Conservation (phyloP, 1,284 basidiomycete genomes). For the Irpex sp. region DNA sequence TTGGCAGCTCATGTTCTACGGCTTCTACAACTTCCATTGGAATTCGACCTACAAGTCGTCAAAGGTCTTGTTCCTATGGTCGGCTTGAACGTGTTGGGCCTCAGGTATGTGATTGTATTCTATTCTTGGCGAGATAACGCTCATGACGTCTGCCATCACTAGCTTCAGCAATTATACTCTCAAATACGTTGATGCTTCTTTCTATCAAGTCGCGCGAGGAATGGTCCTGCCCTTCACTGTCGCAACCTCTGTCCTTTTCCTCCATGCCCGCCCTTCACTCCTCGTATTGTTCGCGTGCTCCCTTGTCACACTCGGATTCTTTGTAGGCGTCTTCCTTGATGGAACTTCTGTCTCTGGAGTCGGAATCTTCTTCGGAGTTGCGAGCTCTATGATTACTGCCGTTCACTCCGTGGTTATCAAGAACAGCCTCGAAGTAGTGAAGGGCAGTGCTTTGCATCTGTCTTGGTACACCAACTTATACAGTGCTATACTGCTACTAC, state of each 20-base stretch:
- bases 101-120: slow-evolving; percentile 52
- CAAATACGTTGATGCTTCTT: slow-evolving; percentile 89
- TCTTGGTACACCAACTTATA: slow-evolving; percentile 85
- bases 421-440: slow-evolving; percentile 68
- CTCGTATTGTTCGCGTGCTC: slow-evolving; percentile 68
- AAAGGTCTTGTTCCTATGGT: slow-evolving; percentile 76
- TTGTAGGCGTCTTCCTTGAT: slow-evolving; percentile 81
- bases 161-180: slow-evolving; percentile 90
- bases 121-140: background rate
- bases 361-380: slow-evolving; percentile 74
- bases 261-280: slow-evolving; percentile 70
- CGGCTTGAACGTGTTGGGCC: slow-evolving; percentile 70
- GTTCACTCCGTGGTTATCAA: slow-evolving; percentile 87
- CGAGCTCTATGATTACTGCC: slow-evolving; percentile 76
- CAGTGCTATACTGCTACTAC: slow-evolving; percentile 63
- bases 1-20: slow-evolving; percentile 57
- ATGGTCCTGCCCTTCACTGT: slow-evolving; percentile 87
- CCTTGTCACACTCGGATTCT: slow-evolving; percentile 80
- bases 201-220: slow-evolving; percentile 89
- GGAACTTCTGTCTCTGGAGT: slow-evolving; percentile 53
- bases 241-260: slow-evolving; percentile 67
- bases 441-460: slow-evolving; percentile 73
- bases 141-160: slow-evolving; percentile 1
- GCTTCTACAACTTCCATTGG: slow-evolving; percentile 57
- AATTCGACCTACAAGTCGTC: slow-evolving; percentile 56